Evolutionary conservation across 805 yeast species (phyloP).

Genomic region (Barnettozyma wickerhamii): DNA sequence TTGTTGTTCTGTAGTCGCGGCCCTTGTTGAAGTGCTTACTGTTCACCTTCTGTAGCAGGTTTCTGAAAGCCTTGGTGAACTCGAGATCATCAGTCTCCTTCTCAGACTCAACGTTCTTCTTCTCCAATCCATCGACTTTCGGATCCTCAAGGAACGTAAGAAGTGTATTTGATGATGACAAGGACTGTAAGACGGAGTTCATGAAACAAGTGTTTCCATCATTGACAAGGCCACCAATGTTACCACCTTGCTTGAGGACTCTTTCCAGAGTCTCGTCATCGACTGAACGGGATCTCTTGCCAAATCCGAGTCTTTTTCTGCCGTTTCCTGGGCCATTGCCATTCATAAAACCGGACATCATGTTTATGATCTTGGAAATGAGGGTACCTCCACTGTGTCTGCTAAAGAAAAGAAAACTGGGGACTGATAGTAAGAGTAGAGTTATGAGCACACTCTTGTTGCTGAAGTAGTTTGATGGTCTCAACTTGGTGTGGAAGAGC

Average conservation of each 20-base stretch:
- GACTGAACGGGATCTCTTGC: constrained; percentile 10
- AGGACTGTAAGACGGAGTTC: constrained; percentile 83
- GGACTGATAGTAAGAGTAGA: constrained; percentile 6
- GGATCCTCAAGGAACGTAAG: constrained; percentile 46
- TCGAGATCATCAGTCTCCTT: constrained; percentile 26
- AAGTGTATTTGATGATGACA: constrained; percentile 69
- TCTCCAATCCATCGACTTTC: constrained; percentile 4
- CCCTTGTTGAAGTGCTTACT: constrained; percentile 44
- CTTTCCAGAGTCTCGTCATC: constrained; percentile 17
- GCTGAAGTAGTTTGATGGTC: constrained; percentile 3
- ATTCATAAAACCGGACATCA: constrained; percentile 4
- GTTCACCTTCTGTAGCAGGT: constrained; percentile 53
- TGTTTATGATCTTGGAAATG: neutral
- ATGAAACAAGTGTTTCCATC: constrained; percentile 95
- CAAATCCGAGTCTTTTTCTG: constrained; percentile 9
- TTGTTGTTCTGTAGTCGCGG: constrained; percentile 59
- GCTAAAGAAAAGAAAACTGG: constrained; percentile 5
- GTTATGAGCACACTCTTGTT: constrained; percentile 3
- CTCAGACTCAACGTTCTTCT: constrained; percentile 20
- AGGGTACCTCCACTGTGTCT: constrained; percentile 1
- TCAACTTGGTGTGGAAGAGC: neutral
- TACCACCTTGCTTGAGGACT: constrained; percentile 63
- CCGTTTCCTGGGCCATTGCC: constrained; percentile 1
- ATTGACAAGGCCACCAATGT: constrained; percentile 79
- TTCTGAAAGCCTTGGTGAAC: constrained; percentile 52